Percentiles rank a stretch among this genome's conserved stretches.
These are phyloP conservation scores for Metschnikowia colocasiae DNA, from an alignment of 805 yeast genomes.

Conservation along the genomic window DNA sequence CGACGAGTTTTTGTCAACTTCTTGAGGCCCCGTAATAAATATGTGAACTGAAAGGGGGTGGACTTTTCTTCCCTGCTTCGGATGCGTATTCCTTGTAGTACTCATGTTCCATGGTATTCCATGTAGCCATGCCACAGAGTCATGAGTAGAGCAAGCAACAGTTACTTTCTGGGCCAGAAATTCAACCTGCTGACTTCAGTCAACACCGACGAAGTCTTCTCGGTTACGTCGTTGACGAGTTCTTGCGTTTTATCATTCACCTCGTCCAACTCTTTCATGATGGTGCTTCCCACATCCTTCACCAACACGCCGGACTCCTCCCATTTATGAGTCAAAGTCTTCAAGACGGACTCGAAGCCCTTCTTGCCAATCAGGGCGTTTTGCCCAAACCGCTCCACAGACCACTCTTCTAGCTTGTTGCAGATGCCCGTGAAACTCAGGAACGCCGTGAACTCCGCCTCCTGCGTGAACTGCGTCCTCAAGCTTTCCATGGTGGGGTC, in stretches of 20 bases:
- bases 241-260: constrained; percentile 22
- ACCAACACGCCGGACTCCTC: constrained; percentile 38
- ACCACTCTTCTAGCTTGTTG: constrained; percentile 88
- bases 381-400: constrained; percentile 80
- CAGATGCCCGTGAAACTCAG: constrained; percentile 67
- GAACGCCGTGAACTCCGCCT: constrained; percentile 86
- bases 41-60: not conserved
- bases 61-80: not conserved
- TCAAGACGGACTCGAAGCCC: constrained; percentile 82
- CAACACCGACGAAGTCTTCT: constrained; percentile 16
- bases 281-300: constrained; percentile 25
- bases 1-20: not conserved
- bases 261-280: constrained; percentile 27
- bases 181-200: constrained; percentile 20
- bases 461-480: constrained; percentile 68
- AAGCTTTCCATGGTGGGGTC: constrained; percentile 47
- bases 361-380: constrained; percentile 78
- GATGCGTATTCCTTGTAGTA: not conserved
- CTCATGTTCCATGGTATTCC: not conserved
- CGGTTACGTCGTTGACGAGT: constrained; percentile 16
- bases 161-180: constrained; percentile 14
- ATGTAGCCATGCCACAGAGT: not conserved
- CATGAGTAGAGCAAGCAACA: not conserved
- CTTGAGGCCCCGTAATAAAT: not conserved
- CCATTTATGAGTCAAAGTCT: constrained; percentile 45